Conservation (phyloP, 306 rosid genomes). For the Purshia tridentata region DNA sequence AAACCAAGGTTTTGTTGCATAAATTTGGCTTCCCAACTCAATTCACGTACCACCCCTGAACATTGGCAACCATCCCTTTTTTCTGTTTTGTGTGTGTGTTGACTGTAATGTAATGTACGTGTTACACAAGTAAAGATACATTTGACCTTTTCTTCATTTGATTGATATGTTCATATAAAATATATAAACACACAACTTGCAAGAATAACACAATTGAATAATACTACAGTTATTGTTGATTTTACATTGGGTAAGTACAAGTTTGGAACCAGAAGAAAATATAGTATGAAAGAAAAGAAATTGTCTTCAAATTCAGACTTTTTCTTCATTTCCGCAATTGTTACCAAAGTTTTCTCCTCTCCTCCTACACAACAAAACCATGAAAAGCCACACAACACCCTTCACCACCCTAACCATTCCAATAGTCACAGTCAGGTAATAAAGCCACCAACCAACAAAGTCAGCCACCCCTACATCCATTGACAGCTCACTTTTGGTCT, state of each 20-base stretch:
- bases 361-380: conserved; percentile 37
- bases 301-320: conserved; percentile 36
- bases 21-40: too few species aligned
- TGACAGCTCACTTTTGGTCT: conserved; percentile 46
- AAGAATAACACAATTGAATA: conserved; percentile 1
- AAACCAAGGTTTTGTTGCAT: too few species aligned
- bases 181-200: not conserved
- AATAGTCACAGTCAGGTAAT: conserved; percentile 58
- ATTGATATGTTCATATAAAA: not conserved
- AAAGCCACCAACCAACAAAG: conserved; percentile 61
- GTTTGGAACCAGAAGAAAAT: not conserved
- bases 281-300: not conserved
- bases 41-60: not conserved
- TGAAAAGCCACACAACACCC: conserved; percentile 44
- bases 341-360: not conserved
- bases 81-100: not conserved
- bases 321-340: conserved; percentile 15
- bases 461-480: conserved; percentile 50
- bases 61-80: too few species aligned
- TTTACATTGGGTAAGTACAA: not conserved
- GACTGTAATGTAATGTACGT: too few species aligned
- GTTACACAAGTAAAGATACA: too few species aligned
- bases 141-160: too few species aligned
- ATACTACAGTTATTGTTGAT: not conserved
- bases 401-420: conserved; percentile 63